These are phyloP conservation scores for Cairneyella variabilis DNA, from an alignment of 495 filamentous ascomycete genomes.

Conservation along the genomic window DNA sequence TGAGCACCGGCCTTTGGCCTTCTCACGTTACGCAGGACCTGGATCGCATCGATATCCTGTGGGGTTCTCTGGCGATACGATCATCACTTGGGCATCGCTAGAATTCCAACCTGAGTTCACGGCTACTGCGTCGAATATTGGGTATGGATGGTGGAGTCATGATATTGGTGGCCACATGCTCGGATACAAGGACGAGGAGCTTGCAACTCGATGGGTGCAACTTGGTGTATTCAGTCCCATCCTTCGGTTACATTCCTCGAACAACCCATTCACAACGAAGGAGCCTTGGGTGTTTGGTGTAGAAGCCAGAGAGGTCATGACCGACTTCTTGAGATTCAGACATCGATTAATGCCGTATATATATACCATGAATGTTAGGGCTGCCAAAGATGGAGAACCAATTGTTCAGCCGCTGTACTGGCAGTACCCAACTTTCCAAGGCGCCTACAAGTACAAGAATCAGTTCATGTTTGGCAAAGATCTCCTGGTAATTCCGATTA, in stretches of 20 bases:
- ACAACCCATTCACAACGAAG: constrained; percentile 47
- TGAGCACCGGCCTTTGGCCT: constrained; percentile 26
- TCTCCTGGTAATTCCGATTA: constrained; percentile 51
- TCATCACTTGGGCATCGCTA: constrained; percentile 53
- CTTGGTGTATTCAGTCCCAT: constrained; percentile 55
- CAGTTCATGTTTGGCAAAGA: constrained; percentile 52
- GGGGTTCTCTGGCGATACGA: constrained; percentile 57
- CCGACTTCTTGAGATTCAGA: constrained; percentile 41
- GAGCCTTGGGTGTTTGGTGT: constrained; percentile 52
- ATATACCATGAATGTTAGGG: constrained; percentile 50
- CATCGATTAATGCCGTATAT: constrained; percentile 54
- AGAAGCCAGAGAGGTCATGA: constrained; percentile 39
- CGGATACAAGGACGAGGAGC: constrained; percentile 48
- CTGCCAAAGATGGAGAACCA: constrained; percentile 33
- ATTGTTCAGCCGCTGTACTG: constrained; percentile 59
- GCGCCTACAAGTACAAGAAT: constrained; percentile 47
- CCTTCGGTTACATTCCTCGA: constrained; percentile 50
- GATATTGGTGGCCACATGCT: constrained; percentile 57
- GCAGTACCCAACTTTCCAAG: constrained; percentile 41
- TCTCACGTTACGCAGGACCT: constrained; percentile 55
- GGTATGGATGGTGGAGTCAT: constrained; percentile 63
- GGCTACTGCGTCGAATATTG: constrained; percentile 58
- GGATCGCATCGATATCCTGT: constrained; percentile 58
- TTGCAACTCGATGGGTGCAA: constrained; percentile 55
- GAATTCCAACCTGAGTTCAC: constrained; percentile 62